Conservation (phyloP, 495 filamentous ascomycete genomes). For the Pseudevernia furfuracea region DNA sequence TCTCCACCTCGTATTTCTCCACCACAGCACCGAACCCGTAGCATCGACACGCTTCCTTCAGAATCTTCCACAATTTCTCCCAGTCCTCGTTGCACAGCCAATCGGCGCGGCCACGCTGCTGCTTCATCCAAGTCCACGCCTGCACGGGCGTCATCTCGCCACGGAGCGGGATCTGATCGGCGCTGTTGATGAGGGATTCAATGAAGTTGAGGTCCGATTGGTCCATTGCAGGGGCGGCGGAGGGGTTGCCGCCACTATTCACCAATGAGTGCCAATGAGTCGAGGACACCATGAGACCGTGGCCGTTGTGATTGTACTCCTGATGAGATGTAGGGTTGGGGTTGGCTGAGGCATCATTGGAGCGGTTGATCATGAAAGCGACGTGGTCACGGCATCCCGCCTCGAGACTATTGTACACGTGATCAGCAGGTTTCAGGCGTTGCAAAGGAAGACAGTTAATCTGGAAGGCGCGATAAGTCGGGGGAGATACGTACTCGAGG, state of each 20-base stretch:
- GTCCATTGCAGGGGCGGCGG: neutral
- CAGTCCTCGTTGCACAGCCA: constrained; percentile 45
- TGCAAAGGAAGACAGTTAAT: neutral
- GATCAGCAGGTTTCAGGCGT: neutral
- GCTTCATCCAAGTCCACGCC: constrained; percentile 6
- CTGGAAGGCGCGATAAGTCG: constrained; percentile 1
- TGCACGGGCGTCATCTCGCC: constrained; percentile 4
- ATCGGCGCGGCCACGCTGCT: constrained; percentile 5
- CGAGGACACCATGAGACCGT: constrained; percentile 49
- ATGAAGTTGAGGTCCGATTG: constrained; percentile 4
- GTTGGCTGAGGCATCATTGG: constrained; percentile 17
- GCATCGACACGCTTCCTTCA: constrained; percentile 77
- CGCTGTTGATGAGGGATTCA: constrained; percentile 6
- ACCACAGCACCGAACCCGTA: constrained; percentile 88
- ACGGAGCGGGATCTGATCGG: constrained; percentile 8
- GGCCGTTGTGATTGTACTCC: constrained; percentile 50
- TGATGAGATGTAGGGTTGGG: constrained; percentile 36
- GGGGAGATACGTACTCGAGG: constrained; percentile 64
- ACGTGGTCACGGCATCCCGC: constrained; percentile 92
- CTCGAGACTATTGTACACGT: constrained; percentile 60
- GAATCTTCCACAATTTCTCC: constrained; percentile 59
- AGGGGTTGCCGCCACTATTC: neutral
- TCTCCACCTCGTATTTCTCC: constrained; percentile 86
- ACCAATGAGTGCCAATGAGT: constrained; percentile 1
- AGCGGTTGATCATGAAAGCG: constrained; percentile 48